Conservation (phyloP, 768 basidiomycete genomes). For the Auriscalpium vulgare region DNA sequence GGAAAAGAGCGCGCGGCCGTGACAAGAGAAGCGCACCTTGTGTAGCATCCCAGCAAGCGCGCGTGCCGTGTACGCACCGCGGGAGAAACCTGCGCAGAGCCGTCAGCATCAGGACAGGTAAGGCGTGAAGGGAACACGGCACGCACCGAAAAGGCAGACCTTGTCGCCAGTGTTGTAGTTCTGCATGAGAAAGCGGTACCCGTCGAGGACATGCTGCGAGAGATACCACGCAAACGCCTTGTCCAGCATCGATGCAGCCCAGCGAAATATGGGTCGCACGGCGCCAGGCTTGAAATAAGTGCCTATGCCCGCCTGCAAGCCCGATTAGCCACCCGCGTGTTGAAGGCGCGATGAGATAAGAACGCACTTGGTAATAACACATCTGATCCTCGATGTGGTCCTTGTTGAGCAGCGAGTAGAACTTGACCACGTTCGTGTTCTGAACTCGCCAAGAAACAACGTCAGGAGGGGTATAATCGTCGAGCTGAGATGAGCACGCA, state of each 20-base stretch:
- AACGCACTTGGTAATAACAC: conserved; percentile 60
- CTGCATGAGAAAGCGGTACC: conserved; percentile 74
- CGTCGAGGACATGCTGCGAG: conserved; percentile 62
- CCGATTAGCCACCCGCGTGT: not conserved
- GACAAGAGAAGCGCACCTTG: conserved; percentile 35
- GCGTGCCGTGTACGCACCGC: conserved; percentile 59
- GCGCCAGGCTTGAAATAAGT: conserved; percentile 54
- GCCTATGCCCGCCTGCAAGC: conserved; percentile 35
- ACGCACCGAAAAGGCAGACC: conserved; percentile 63
- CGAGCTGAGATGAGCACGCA: not conserved
- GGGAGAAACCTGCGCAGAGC: conserved; percentile 55
- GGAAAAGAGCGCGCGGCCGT: not conserved
- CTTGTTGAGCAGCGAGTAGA: conserved; percentile 31
- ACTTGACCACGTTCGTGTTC: conserved; percentile 35
- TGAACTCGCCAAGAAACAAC: conserved; percentile 6
- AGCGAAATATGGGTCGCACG: conserved; percentile 52
- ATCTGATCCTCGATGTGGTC: conserved; percentile 28
- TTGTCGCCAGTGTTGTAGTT: conserved; percentile 68
- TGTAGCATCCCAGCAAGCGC: conserved; percentile 70
- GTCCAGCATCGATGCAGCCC: conserved; percentile 56
- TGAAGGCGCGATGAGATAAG: not conserved
- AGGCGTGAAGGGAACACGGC: not conserved
- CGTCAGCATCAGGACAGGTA: not conserved
- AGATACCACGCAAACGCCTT: conserved; percentile 73
- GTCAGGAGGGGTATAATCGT: not conserved